Evolutionary conservation across 108 stramenopile species (phyloP).

Genomic region (Skeletonema marinoi): DNA sequence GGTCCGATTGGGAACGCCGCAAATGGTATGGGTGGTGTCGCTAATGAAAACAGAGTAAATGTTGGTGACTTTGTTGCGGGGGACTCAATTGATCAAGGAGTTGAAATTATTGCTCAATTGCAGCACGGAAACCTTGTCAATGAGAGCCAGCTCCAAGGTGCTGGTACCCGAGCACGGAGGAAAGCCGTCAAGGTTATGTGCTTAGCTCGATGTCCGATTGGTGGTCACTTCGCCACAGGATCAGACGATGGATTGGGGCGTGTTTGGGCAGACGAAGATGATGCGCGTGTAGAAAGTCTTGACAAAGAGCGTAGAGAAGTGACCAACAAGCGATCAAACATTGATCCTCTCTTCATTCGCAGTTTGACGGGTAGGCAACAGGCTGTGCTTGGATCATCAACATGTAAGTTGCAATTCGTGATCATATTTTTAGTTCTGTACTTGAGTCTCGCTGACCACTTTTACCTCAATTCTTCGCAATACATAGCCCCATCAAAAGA

Average conservation of each 20-base stretch:
- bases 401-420: slow-evolving; percentile 2
- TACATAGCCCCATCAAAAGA: slow-evolving; percentile 41
- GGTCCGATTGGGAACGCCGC: slow-evolving; percentile 12
- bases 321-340: background rate
- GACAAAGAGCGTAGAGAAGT: slow-evolving; percentile 34
- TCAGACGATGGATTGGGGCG: slow-evolving; percentile 89
- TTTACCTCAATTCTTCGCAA: background rate
- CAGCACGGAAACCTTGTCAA: slow-evolving; percentile 67
- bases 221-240: slow-evolving; percentile 89
- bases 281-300: slow-evolving; percentile 49
- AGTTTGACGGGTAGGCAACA: slow-evolving; percentile 2
- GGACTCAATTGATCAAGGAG: slow-evolving; percentile 76
- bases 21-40: background rate
- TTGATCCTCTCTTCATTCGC: slow-evolving; percentile 4
- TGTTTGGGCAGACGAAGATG: slow-evolving; percentile 81
- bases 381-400: slow-evolving; percentile 2
- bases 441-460: slow-evolving; percentile 3
- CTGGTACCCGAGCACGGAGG: slow-evolving; percentile 61
- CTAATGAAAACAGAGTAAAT: slow-evolving; percentile 23
- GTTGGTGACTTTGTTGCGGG: slow-evolving; percentile 77
- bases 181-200: slow-evolving; percentile 83
- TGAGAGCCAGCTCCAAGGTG: slow-evolving; percentile 41
- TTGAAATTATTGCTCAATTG: slow-evolving; percentile 63
- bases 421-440: background rate
- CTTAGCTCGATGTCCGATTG: slow-evolving; percentile 82